Evolutionary conservation across 2,329 filamentous ascomycete genomes (phyloP).

Genomic region (Fonsecaea pedrosoi): DNA sequence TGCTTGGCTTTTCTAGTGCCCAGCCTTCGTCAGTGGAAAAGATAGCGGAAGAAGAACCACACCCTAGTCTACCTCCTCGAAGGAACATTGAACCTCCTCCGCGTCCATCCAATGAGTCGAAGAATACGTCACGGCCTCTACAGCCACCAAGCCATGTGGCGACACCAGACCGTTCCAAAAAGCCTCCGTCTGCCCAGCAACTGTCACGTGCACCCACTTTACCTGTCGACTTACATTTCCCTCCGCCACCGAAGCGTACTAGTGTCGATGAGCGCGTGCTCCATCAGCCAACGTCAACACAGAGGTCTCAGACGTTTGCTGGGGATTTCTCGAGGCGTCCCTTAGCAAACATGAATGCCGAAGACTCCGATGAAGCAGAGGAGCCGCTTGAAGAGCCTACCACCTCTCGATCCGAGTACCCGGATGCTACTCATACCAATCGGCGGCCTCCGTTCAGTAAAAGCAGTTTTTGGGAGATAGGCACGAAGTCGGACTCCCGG

Average conservation of each 20-base stretch:
- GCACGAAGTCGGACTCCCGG: slow-evolving; percentile 84
- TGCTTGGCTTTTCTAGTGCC: slow-evolving; percentile 33
- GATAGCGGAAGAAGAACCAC: slow-evolving; percentile 39
- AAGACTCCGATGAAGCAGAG: slow-evolving; percentile 60
- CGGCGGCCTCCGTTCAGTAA: slow-evolving; percentile 79
- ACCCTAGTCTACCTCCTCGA: slow-evolving; percentile 60
- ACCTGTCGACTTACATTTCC: slow-evolving; percentile 40
- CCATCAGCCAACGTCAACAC: slow-evolving; percentile 15
- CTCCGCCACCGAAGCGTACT: slow-evolving; percentile 45
- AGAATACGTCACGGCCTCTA: slow-evolving; percentile 25
- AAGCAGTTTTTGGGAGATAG: slow-evolving; percentile 75
- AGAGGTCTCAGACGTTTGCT: slow-evolving; percentile 27
- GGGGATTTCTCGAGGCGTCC: slow-evolving; percentile 17
- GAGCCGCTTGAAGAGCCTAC: slow-evolving; percentile 56
- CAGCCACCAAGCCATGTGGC: slow-evolving; percentile 7
- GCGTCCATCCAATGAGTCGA: slow-evolving; percentile 37
- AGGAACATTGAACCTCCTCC: slow-evolving; percentile 43
- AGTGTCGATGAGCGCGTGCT: slow-evolving; percentile 30
- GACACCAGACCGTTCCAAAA: slow-evolving; percentile 32
- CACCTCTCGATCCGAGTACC: slow-evolving; percentile 70
- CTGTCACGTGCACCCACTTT: slow-evolving; percentile 35
- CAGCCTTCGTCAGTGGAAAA: slow-evolving; percentile 12
- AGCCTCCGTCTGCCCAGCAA: slow-evolving; percentile 26
- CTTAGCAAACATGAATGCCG: slow-evolving; percentile 40
- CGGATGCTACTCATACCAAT: slow-evolving; percentile 84